phyloP scores from a whole-genome alignment of 306 rosid genomes.

The Medicago arabica region DNA sequence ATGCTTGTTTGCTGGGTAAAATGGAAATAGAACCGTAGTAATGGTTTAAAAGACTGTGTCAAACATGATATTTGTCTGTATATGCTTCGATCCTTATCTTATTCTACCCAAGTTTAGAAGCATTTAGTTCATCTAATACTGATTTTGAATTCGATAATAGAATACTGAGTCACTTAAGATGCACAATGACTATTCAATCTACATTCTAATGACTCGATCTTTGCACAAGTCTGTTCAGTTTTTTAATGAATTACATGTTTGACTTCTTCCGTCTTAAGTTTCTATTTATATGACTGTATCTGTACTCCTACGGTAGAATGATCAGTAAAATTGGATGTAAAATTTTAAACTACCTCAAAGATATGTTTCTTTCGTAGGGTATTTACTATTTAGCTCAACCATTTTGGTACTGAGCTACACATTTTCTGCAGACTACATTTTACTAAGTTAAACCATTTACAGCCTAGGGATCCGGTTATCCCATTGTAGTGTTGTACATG shows the following conservation, averaged over 20 bases:
- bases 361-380: conserved; percentile 23
- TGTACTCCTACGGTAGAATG: conserved; percentile 10
- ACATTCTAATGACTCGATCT: neutral
- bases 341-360: neutral
- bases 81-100: neutral
- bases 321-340: neutral
- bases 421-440: conserved; percentile 8
- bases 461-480: conserved; percentile 2
- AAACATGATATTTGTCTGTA: neutral
- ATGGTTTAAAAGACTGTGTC: conserved; percentile 18
- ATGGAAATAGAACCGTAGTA: neutral
- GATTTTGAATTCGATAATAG: neutral
- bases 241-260: conserved; percentile 1
- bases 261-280: neutral
- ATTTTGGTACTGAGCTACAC: conserved; percentile 12
- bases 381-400: conserved; percentile 9
- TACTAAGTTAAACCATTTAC: conserved; percentile 14
- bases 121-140: neutral
- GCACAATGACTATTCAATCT: too few relatives aligned
- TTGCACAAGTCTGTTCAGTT: conserved; percentile 13
- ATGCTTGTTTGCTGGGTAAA: neutral
- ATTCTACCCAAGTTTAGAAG: neutral
- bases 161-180: neutral
- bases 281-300: conserved; percentile 5
- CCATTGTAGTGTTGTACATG: conserved; percentile 19